Evolutionary conservation across 2,329 filamentous ascomycete genomes (phyloP).

Genomic region (Exophiala sp.): DNA sequence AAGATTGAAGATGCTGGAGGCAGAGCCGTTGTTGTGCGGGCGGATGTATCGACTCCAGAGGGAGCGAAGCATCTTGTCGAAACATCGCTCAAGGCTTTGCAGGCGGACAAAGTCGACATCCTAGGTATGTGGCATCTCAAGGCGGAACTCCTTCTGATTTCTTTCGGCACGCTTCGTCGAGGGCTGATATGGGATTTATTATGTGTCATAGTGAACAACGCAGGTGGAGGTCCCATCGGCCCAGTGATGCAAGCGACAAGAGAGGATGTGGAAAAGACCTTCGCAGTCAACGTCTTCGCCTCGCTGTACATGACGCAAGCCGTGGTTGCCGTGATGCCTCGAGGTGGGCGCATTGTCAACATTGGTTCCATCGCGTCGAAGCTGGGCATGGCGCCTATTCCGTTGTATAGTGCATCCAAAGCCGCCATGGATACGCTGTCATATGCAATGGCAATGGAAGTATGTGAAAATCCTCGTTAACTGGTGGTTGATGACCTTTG

Average conservation of each 20-base stretch:
- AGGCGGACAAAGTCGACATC: conserved; percentile 19
- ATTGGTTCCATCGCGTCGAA: conserved; percentile 21
- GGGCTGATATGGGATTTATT: conserved; percentile 11
- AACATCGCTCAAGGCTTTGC: conserved; percentile 13
- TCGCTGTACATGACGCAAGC: conserved; percentile 28
- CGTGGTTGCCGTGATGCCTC: conserved; percentile 13
- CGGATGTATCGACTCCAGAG: conserved; percentile 12
- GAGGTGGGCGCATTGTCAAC: conserved; percentile 47
- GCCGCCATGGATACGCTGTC: conserved; percentile 56
- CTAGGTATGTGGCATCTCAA: conserved; percentile 23
- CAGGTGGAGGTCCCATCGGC: conserved; percentile 24
- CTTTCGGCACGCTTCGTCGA: neutral
- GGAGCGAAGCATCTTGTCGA: conserved; percentile 12
- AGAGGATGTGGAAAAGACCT: conserved; percentile 48
- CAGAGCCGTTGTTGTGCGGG: conserved; percentile 11
- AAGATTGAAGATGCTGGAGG: conserved; percentile 30
- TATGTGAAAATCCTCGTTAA: conserved; percentile 31
- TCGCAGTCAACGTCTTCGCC: conserved; percentile 52
- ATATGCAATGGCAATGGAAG: conserved; percentile 50
- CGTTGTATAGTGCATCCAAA: conserved; percentile 51
- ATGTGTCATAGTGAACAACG: conserved; percentile 28
- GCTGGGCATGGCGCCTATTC: conserved; percentile 13
- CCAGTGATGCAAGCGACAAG: conserved; percentile 24
- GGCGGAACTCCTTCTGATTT: conserved; percentile 1
- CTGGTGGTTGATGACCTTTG: no score